phyloP scores from a whole-genome alignment of 768 basidiomycete genomes.

The Crepidotus variabilis region DNA sequence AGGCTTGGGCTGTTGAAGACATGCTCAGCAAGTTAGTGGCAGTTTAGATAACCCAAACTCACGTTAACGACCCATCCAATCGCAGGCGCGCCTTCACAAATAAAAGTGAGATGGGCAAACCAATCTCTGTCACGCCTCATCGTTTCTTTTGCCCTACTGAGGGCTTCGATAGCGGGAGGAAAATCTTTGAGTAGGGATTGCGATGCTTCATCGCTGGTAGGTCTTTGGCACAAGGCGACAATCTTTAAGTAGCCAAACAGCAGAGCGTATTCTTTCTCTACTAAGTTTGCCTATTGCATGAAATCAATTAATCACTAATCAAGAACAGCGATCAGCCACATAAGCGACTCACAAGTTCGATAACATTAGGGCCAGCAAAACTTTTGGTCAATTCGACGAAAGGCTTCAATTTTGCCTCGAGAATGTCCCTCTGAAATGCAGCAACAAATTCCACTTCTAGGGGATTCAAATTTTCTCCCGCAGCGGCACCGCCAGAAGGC shows the following conservation, averaged over 20 bases:
- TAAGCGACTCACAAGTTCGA: slow-evolving; percentile 67
- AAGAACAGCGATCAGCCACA: not conserved
- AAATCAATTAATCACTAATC: not conserved
- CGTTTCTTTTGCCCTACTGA: slow-evolving; percentile 80
- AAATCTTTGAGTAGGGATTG: slow-evolving; percentile 63
- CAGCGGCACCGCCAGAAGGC: slow-evolving; percentile 31
- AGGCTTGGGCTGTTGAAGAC: slow-evolving; percentile 64
- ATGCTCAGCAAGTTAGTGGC: not conserved
- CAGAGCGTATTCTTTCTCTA: slow-evolving; percentile 63
- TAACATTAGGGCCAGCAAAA: slow-evolving; percentile 65
- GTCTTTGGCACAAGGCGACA: slow-evolving; percentile 76
- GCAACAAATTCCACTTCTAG: slow-evolving; percentile 56
- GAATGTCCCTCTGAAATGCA: slow-evolving; percentile 71
- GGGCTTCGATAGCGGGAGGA: slow-evolving; percentile 65
- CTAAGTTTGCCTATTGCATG: slow-evolving; percentile 53
- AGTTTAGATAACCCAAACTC: slow-evolving; percentile 25
- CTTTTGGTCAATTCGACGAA: slow-evolving; percentile 70
- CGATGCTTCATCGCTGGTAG: slow-evolving; percentile 52
- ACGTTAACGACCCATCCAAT: slow-evolving; percentile 90
- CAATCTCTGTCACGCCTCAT: slow-evolving; percentile 78
- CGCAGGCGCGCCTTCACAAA: slow-evolving; percentile 78
- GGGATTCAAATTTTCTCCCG: slow-evolving; percentile 21
- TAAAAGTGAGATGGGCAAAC: slow-evolving; percentile 72
- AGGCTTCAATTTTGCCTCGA: slow-evolving; percentile 70
- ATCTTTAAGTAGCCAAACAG: slow-evolving; percentile 67